phyloP scores from a whole-genome alignment of 2,329 filamentous ascomycete species.

The Trichocomaceae sp. region DNA sequence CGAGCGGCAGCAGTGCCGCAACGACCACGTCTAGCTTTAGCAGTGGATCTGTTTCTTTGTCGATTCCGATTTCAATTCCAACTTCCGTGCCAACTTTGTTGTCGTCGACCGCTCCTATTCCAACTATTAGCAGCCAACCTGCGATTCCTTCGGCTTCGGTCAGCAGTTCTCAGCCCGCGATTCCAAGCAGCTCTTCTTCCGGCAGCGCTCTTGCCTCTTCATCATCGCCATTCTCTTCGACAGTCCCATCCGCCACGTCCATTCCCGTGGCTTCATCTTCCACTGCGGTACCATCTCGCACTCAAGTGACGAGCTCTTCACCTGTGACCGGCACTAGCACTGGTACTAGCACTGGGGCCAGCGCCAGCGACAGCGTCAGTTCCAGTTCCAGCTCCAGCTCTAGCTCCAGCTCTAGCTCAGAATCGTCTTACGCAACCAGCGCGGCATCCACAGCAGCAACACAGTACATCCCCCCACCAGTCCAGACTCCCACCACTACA shows the following conservation, averaged over 20 bases:
- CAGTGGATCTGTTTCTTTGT: slow-evolving; percentile 9
- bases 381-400: neutral
- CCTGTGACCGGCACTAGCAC: neutral
- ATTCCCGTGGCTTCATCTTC: neutral
- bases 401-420: slow-evolving; percentile 58
- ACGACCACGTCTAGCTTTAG: neutral
- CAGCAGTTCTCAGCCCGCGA: neutral
- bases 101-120: slow-evolving; percentile 10
- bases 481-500: slow-evolving; percentile 18
- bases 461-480: slow-evolving; percentile 17
- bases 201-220: neutral
- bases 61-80: slow-evolving; percentile 9
- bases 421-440: slow-evolving; percentile 1
- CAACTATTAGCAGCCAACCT: slow-evolving; percentile 11
- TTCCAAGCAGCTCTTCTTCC: neutral
- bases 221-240: neutral
- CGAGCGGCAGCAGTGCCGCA: neutral
- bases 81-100: slow-evolving; percentile 7
- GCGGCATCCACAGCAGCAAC: slow-evolving; percentile 11
- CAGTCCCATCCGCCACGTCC: neutral
- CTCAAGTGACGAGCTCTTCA: slow-evolving; percentile 7
- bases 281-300: slow-evolving; percentile 10
- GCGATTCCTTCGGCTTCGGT: slow-evolving; percentile 9
- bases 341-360: neutral
- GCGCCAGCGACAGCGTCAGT: neutral